These are phyloP conservation scores for Lumnitzera racemosa DNA, from an alignment of 345 rosid species.

Conservation along the genomic window DNA sequence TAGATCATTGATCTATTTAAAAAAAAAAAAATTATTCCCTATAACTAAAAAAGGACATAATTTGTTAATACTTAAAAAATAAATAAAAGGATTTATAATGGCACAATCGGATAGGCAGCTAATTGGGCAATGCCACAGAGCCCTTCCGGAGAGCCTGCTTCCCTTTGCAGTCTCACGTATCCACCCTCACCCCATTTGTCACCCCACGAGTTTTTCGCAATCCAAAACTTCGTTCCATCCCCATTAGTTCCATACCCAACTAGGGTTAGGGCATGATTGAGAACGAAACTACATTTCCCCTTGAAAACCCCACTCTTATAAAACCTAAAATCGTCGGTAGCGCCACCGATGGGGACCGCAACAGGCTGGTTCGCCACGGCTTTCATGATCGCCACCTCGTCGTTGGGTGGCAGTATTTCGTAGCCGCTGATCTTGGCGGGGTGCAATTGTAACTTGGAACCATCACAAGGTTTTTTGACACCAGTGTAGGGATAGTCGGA, in stretches of 20 bases:
- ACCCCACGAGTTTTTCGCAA: conserved; percentile 67
- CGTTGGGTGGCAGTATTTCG: conserved; percentile 31
- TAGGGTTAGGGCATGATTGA: conserved; percentile 37
- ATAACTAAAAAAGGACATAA: no score
- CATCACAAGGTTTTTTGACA: conserved; percentile 26
- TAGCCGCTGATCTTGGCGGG: conserved; percentile 30
- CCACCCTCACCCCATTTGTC: conserved; percentile 50
- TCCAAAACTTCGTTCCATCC: conserved; percentile 46
- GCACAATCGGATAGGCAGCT: conserved; percentile 8
- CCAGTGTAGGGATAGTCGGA: conserved; percentile 33
- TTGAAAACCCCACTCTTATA: conserved; percentile 38
- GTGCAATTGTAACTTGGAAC: background rate
- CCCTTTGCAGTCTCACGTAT: conserved; percentile 44
- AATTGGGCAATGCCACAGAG: conserved; percentile 33
- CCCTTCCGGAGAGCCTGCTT: conserved; percentile 30
- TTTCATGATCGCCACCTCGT: conserved; percentile 30
- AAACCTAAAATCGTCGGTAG: conserved; percentile 20
- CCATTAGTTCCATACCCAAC: conserved; percentile 42
- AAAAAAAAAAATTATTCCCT: no score
- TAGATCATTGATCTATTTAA: no score
- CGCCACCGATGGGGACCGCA: conserved; percentile 26
- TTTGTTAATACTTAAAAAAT: no score
- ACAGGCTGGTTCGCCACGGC: conserved; percentile 56
- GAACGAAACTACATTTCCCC: conserved; percentile 25
- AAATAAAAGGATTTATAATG: background rate